Base-by-base conservation (phyloP, 306 rosid genomes). In the Cicer chorassanicum region DNA sequence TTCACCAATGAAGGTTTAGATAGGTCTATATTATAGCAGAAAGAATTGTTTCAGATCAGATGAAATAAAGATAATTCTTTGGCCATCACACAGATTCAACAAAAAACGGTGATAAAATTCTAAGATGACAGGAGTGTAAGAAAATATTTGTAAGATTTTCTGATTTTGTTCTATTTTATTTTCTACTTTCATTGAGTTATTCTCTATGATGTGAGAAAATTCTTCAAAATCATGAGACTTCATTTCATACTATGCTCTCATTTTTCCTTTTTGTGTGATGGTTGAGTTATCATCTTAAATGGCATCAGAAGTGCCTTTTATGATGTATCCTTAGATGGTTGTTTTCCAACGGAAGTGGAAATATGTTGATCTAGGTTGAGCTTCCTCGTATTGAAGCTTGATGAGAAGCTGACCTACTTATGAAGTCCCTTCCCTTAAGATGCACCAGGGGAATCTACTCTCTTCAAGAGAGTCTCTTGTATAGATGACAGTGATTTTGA, bases 1-100 rank as follows among this genome's bases (percentile, higher is more conserved):
- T 8, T 62, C 45, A 15, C 8, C 14, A 9, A 50, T 57, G 71
- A 36, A 48, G 75, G 44, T 36, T 80, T 65, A 54, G 70, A 45
- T 59, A 19, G 67, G 46, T 55, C 24, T 14, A 10, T 60, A 6
- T 9, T 66, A 34, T 10, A 21, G 54, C 70, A 39, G 62, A 18
- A 34, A 16, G 6, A 38, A 68, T 34, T 15, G 19, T 74, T 63
- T 45, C 61, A 24, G 68, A 50, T 42, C 60, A 4, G 48, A 51
- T 50, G 69, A 50, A 51, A 42, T 62, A 43, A 19, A 42, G 48
- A 14, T 40, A 34, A 59, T 40, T 60, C 72, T 45, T 19, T 42
- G 53, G 77, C 24, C 44, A 80, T 68, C 11, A 24, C 11, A 61
- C 53, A 59, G 13, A 74, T 13, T 43, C 46, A 19, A 13, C 29